Evolutionary conservation across 495 filamentous ascomycete species (phyloP), one percentile per base, ranked within the genome.

Genomic region (Aspergillus nanangensis): DNA sequence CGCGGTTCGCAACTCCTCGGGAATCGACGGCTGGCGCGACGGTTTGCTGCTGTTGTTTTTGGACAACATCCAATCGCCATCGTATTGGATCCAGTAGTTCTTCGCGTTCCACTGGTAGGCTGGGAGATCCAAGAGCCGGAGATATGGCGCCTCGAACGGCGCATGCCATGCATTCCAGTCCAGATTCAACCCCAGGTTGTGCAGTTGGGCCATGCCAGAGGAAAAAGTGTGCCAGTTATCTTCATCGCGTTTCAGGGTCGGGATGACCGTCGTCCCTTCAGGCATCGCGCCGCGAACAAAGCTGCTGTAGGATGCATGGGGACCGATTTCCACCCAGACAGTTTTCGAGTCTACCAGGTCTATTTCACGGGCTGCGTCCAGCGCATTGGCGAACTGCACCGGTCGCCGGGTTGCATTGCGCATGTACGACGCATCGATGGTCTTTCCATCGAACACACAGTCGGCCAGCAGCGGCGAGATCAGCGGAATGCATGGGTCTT

Each of bases 161-260:
- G 78, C 75, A 65, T 91, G 87, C 56, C 82, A 89, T 59, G 90
- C 87, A 48, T 80, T 81, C 84, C 87, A 95, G 61, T 81, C 65
- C 46, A 93, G 61, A 20, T 84, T 78, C 33, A 87, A 55, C 8
- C 90, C 88, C 13, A 71, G 72, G 11, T 71, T 57, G 58, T 91
- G 80, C 5, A 93, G 70, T 4, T 77, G 67, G 8, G 74, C 69
- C 13, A 92, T 60, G 29, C 74, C 83, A 20, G 62, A 62, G 0
- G 76, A 73, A 1, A 94, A 67, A 3, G 78, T 78, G 60, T 81
- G 81, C 78, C 84, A 94, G 13, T 65, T 58, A 48, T 82, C 75
- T 52, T 75, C 71, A 9, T 72, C 69, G 11, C 72, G 70, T n/a
- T 70, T 71, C 21, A 83, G 66, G 15, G 78, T 80, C n/a, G 85